Evolutionary conservation across 164 flowering plant species (phyloP).

Genomic region (Aristolochia contorta): DNA sequence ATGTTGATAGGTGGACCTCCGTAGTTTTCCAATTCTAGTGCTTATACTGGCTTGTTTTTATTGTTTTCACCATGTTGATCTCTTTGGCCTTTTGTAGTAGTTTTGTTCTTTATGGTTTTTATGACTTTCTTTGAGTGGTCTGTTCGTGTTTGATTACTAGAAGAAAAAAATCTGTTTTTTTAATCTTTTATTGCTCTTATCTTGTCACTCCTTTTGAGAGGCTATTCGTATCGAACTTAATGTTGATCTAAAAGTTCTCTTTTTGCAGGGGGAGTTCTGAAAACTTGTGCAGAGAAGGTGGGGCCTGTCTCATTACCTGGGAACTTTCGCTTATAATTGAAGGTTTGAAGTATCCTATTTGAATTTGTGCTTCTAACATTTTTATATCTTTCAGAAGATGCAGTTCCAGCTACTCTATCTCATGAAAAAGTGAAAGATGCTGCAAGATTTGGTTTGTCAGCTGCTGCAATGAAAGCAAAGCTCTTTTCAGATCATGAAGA

Average conservation of each 20-base stretch:
- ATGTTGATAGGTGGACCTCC: slow-evolving; percentile 39
- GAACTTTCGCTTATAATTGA: slow-evolving; percentile 7
- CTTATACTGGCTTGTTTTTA: too few relatives aligned
- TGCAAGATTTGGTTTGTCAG: slow-evolving; percentile 81
- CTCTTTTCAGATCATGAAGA: slow-evolving; percentile 97
- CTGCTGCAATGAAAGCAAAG: slow-evolving; percentile 89
- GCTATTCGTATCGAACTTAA: too few relatives aligned
- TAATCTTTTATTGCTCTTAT: too few relatives aligned
- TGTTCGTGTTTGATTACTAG: too few relatives aligned
- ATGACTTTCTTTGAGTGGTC: too few relatives aligned
- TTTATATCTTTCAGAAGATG: not conserved
- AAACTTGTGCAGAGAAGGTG: slow-evolving; percentile 31
- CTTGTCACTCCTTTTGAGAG: not conserved
- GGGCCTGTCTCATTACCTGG: slow-evolving; percentile 14
- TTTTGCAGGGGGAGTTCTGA: slow-evolving; percentile 40
- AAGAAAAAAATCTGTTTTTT: too few relatives aligned
- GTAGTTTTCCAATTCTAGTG: not conserved
- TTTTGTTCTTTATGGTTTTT: not conserved
- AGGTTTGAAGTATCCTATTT: too few relatives aligned
- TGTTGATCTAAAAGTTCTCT: not conserved
- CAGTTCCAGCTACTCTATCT: slow-evolving; percentile 27
- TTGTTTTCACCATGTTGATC: too few relatives aligned
- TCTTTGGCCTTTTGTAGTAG: too few relatives aligned
- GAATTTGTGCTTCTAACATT: too few relatives aligned
- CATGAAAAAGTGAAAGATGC: slow-evolving; percentile 63